Conservation (phyloP, 2,329 filamentous ascomycete species). For the Anthostomella pinea region DNA sequence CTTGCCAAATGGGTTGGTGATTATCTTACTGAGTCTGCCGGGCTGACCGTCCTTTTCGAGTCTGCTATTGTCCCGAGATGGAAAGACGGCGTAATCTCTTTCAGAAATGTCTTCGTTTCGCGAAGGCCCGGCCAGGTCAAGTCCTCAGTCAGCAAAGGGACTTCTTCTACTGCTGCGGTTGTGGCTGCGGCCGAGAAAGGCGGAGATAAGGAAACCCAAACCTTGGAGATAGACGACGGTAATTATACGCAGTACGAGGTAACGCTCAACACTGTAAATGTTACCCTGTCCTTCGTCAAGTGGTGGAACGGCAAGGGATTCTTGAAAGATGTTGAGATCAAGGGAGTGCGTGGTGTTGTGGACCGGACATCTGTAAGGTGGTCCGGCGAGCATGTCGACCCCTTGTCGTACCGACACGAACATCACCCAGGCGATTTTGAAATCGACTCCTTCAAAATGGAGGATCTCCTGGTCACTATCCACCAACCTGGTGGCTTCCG, state of each 20-base stretch:
- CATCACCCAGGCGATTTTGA: slow-evolving; percentile 94
- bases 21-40: slow-evolving; percentile 90
- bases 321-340: slow-evolving; percentile 87
- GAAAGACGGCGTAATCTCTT: slow-evolving; percentile 92
- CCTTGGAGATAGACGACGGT: slow-evolving; percentile 70
- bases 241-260: slow-evolving; percentile 98
- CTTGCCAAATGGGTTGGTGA: slow-evolving; percentile 91
- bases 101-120: slow-evolving; percentile 95
- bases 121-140: slow-evolving; percentile 78
- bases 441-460: slow-evolving; percentile 93
- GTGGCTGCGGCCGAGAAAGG: slow-evolving; percentile 73
- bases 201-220: slow-evolving; percentile 42
- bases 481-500: slow-evolving; percentile 88
- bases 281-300: slow-evolving; percentile 94
- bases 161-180: slow-evolving; percentile 77
- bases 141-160: slow-evolving; percentile 88
- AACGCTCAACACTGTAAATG: slow-evolving; percentile 91
- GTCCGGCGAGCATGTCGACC: slow-evolving; percentile 68
- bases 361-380: slow-evolving; percentile 83
- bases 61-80: slow-evolving; percentile 96
- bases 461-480: slow-evolving; percentile 86
- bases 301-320: slow-evolving; percentile 98
- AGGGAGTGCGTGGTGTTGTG: slow-evolving; percentile 86
- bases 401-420: slow-evolving; percentile 81
- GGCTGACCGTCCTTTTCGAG: slow-evolving; percentile 92